Conservation (phyloP, 495 filamentous ascomycete genomes). For the Choiromyces venosus region DNA sequence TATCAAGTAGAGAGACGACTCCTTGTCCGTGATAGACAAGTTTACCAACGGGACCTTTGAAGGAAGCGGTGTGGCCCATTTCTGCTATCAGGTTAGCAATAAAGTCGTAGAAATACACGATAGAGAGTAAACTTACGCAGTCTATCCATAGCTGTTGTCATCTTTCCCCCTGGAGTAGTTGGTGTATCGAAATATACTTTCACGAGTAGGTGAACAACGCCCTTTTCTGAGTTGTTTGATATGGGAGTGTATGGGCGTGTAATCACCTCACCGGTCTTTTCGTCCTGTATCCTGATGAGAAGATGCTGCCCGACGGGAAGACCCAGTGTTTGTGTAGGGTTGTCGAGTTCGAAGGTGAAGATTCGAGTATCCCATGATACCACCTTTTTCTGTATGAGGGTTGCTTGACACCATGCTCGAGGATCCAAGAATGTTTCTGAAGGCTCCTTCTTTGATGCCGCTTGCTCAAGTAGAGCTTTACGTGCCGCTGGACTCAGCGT, state of each 20-base stretch:
- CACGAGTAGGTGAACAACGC: conserved; percentile 67
- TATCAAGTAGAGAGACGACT: conserved; percentile 56
- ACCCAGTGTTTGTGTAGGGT: conserved; percentile 64
- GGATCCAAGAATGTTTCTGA: conserved; percentile 62
- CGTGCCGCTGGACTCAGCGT: conserved; percentile 59
- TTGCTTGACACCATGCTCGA: conserved; percentile 64
- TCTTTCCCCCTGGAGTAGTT: conserved; percentile 62
- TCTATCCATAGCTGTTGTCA: conserved; percentile 75
- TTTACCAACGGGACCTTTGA: conserved; percentile 87
- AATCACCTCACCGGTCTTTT: conserved; percentile 61
- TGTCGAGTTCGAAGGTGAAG: conserved; percentile 75
- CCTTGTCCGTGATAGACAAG: conserved; percentile 75
- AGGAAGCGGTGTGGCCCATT: conserved; percentile 65
- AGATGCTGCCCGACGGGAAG: conserved; percentile 86
- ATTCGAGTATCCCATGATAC: conserved; percentile 78
- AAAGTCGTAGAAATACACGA: neutral
- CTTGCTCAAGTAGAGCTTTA: conserved; percentile 45
- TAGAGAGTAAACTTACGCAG: conserved; percentile 45
- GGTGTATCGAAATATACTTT: conserved; percentile 74
- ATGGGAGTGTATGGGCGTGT: conserved; percentile 89
- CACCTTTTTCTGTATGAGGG: conserved; percentile 57
- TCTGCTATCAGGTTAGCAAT: conserved; percentile 37
- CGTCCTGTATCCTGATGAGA: conserved; percentile 74
- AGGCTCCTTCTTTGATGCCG: neutral
- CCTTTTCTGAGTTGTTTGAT: conserved; percentile 56